Percentiles rank a stretch among this genome's conserved stretches.
These are phyloP conservation scores for Spathaspora gorwiae DNA, from an alignment of 805 yeast genomes.

Conservation along the genomic window DNA sequence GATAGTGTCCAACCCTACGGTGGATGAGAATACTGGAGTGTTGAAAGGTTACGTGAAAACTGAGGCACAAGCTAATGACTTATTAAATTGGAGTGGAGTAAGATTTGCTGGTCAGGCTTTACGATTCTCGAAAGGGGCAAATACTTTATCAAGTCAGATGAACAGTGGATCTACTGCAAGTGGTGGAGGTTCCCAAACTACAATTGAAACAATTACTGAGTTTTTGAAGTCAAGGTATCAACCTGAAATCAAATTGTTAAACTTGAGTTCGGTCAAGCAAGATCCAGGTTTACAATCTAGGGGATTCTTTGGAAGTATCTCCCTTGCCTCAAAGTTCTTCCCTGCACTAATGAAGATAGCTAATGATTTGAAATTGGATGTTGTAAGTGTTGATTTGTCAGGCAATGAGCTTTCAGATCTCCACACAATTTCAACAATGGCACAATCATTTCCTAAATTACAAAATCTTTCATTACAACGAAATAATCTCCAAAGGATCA, in stretches of 20 bases:
- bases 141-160: constrained; percentile 13
- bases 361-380: constrained; percentile 45
- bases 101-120: constrained; percentile 73
- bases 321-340: constrained; percentile 76
- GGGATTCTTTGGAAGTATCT: constrained; percentile 60
- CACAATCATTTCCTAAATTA: constrained; percentile 70
- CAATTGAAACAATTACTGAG: constrained; percentile 58
- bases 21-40: constrained; percentile 46
- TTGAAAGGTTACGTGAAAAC: constrained; percentile 56
- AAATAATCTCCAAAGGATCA: constrained; percentile 59
- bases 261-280: constrained; percentile 57
- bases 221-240: constrained; percentile 69
- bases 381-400: constrained; percentile 69
- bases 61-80: constrained; percentile 52
- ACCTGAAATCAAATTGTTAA: constrained; percentile 58
- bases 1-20: constrained; percentile 46
- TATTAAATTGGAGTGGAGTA: constrained; percentile 67
- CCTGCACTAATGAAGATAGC: constrained; percentile 87
- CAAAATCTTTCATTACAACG: constrained; percentile 76
- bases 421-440: constrained; percentile 53
- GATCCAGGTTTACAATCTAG: constrained; percentile 57
- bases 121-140: constrained; percentile 40
- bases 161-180: constrained; percentile 3
- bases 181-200: constrained; percentile 14
- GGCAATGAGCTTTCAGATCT: constrained; percentile 59